These are phyloP conservation scores for Hypoxylon rickii DNA, from an alignment of 495 filamentous ascomycete species.

Conservation along the genomic window DNA sequence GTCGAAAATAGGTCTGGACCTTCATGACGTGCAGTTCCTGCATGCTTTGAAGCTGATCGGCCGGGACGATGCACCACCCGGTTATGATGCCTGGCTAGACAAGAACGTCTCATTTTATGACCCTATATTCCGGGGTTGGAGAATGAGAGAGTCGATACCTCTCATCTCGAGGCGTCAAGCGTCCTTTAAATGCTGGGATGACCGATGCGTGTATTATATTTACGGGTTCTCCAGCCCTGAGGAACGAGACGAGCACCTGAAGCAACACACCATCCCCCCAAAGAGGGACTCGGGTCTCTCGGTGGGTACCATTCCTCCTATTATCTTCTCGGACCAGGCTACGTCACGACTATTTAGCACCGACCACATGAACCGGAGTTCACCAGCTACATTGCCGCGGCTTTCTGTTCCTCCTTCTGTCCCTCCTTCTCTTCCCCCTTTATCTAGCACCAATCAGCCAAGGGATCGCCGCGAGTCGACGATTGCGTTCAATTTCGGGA, in stretches of 20 bases:
- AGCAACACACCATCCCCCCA: slow-evolving; percentile 44
- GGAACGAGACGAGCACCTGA: slow-evolving; percentile 52
- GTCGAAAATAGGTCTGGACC: slow-evolving; percentile 45
- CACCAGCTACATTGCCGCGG: slow-evolving; percentile 43
- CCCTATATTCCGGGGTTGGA: slow-evolving; percentile 47
- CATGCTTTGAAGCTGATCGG: slow-evolving; percentile 45
- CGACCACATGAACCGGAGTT: slow-evolving; percentile 32
- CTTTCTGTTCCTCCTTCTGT: slow-evolving; percentile 43
- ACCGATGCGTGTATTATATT: slow-evolving; percentile 56
- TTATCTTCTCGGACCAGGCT: slow-evolving; percentile 43
- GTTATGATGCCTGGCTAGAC: slow-evolving; percentile 52
- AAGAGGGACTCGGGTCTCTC: slow-evolving; percentile 54
- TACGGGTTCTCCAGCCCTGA: slow-evolving; percentile 52
- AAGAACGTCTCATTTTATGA: slow-evolving; percentile 51
- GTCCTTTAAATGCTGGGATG: slow-evolving; percentile 56
- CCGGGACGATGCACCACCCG: slow-evolving; percentile 46
- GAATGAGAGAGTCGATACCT: slow-evolving; percentile 48
- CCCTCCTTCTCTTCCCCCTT: slow-evolving; percentile 43
- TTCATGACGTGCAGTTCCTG: slow-evolving; percentile 48
- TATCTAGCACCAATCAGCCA: slow-evolving; percentile 42
- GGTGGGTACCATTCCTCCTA: slow-evolving; percentile 43
- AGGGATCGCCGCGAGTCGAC: slow-evolving; percentile 52
- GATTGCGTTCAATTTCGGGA: slow-evolving; percentile 47
- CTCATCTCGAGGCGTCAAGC: slow-evolving; percentile 44
- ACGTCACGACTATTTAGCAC: slow-evolving; percentile 39